A percentile compares a stretch with the other conserved stretches of the same genome.
phyloP scores from a whole-genome alignment of 768 basidiomycete genomes.

The Lentinula raphanica region DNA sequence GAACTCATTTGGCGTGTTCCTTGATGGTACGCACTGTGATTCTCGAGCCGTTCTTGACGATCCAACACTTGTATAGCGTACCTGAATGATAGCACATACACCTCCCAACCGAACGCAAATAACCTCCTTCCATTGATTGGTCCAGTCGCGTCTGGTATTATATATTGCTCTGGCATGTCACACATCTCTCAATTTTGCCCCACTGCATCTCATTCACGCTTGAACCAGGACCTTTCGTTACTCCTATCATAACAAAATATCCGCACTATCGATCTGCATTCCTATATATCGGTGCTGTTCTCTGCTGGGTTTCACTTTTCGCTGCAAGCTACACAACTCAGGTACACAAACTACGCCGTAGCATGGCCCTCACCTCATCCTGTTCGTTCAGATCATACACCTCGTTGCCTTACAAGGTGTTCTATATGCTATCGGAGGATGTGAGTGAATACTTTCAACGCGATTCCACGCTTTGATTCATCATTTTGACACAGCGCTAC shows the following conservation, averaged over 20 bases:
- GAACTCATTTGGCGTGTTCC: constrained; percentile 23
- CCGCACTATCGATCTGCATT: constrained; percentile 16
- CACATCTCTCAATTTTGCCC: neutral
- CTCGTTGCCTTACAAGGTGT: constrained; percentile 24
- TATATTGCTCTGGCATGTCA: constrained; percentile 24
- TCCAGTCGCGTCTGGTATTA: constrained; percentile 22
- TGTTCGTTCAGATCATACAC: constrained; percentile 13
- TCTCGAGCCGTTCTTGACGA: no score
- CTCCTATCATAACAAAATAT: constrained; percentile 18
- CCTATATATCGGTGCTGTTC: constrained; percentile 18
- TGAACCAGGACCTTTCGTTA: constrained; percentile 18
- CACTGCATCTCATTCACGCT: neutral
- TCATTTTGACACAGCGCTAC: constrained; percentile 5
- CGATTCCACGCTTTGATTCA: neutral
- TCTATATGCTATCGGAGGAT: constrained; percentile 25
- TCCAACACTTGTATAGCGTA: neutral
- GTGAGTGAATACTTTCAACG: neutral
- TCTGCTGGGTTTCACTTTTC: constrained; percentile 22
- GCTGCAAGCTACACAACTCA: constrained; percentile 20
- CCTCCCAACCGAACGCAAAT: constrained; percentile 17
- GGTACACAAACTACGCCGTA: neutral
- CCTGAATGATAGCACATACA: constrained; percentile 7
- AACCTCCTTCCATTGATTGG: constrained; percentile 25
- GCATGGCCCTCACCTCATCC: neutral
- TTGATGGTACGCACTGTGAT: constrained; percentile 18